Base-by-base conservation (phyloP, 164 flowering plant species). In the Stephania yunnanensis region DNA sequence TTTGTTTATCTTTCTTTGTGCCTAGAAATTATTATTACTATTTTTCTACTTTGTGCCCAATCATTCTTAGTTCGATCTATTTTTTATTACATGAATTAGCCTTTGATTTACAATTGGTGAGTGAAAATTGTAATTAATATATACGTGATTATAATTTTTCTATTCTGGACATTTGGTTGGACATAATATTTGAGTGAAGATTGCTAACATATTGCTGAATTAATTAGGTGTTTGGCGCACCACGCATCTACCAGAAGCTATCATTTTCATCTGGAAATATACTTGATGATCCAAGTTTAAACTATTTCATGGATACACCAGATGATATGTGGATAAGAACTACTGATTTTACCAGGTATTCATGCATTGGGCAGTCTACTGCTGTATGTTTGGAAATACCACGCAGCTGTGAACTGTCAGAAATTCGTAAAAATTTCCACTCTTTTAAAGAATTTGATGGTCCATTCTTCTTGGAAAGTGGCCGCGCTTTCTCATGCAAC, bases 281-380 rank as follows among this genome's bases (percentile, higher is more conserved):
- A 30, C 75, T 7, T 76, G 84, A 74, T 19, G 76, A 72, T 71
- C 79, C 84, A 20, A 0, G 10, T 9, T 66, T 81, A 11, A 84
- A 86, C 83, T 93, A 29, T 78, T 91, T 71, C 74, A 80, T 22
- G 78, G 85, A 87, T 69, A 31, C 64, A 31, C 76, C 81, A 36
- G 92, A 92, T 66, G 87, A 89, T 73, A 89, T 87, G 45, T 91
- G 94, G 93, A 80, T 90, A 4, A 81, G 99, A 75, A 70, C 87
- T 25, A 83, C 83, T 20, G 99, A 95, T 83, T 95, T 93, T 73
- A 88, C 97, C 71, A 84, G 86, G 73, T 81, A 73, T 1, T 76
- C 70, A 71, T 77, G 77, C n/a, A 87, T 95, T 69, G 99, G 99
- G 3, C 97, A 92, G 44, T 95, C 98, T 31, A 88, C 95, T 52